Base-by-base conservation (phyloP, 2,329 filamentous ascomycete genomes). In the Fulvia fulva region DNA sequence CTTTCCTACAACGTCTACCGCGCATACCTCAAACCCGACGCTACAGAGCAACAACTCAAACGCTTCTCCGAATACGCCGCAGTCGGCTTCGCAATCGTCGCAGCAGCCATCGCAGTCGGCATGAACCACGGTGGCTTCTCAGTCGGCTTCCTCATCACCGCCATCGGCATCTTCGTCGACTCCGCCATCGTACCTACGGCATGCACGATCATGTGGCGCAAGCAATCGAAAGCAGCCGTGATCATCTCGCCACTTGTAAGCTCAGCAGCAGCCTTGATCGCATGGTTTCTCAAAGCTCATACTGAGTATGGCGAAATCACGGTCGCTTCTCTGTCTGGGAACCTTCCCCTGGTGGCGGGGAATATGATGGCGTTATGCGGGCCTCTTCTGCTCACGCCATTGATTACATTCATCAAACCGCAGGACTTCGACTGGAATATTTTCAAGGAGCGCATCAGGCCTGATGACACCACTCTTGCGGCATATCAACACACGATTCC, bases 401-500 rank as follows among this genome's bases (percentile, higher is more conserved):
- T 86, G 52, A 74, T 69, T 34, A 70, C 66, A 9, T 66, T 52
- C 14, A 87, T 90, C 61, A 84, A 85, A 22, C 69, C 78, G 12
- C 87, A 92, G 58, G 86, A 88, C 65, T 96, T 95, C 74, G 88
- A 96, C 77, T 96, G 89, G 86, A 77, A 83, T 12, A 95, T 95
- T 90, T 82, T 84, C 67, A 79, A 78, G 0, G 51, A 59, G 41
- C 26, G 52, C 47, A 59, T 61, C 53, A 23, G 59, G 47, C 55
- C 58, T 44, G 72, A 77, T 25, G 66, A 63, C 22, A 68, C 71
- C 55, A 65, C 49, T 14, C 22, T 16, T 3, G 25, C 19, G 19
- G 19, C 19, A 28, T 25, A 50, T 5, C 9, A n/a, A n/a, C n/a
- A 55, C 6, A 30, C 43, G 6, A 25, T 49, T 12, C 34, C n/a